phyloP scores from a whole-genome alignment of 768 basidiomycete species.

The Leccinum boreale region DNA sequence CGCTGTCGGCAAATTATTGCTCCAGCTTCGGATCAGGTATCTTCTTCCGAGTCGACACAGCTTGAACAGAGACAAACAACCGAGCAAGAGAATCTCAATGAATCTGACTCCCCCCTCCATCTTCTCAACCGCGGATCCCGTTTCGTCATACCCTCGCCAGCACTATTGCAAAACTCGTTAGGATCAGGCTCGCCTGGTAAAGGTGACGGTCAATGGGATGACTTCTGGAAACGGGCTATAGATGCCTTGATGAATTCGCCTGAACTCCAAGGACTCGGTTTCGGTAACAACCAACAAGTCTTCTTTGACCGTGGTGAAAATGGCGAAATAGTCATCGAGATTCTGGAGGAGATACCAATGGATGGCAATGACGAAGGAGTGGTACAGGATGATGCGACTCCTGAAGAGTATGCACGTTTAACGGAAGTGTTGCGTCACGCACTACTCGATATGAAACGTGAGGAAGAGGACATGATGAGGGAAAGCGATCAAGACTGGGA shows the following conservation, averaged over 20 bases:
- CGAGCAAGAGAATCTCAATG: conserved; percentile 38
- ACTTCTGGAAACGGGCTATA: conserved; percentile 27
- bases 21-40: conserved; percentile 9
- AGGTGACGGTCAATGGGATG: conserved; percentile 17
- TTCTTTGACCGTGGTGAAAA: conserved; percentile 42
- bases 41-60: conserved; percentile 28
- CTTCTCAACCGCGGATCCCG: conserved; percentile 46
- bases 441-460: conserved; percentile 47
- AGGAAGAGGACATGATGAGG: conserved; percentile 20
- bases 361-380: conserved; percentile 26
- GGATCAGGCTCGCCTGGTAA: conserved; percentile 16
- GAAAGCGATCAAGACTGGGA: conserved; percentile 22
- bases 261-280: conserved; percentile 25
- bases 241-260: conserved; percentile 30
- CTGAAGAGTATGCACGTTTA: conserved; percentile 42
- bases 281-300: conserved; percentile 33
- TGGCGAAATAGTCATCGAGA: conserved; percentile 41
- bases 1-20: conserved; percentile 75
- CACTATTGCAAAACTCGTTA: conserved; percentile 16
- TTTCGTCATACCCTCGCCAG: conserved; percentile 39
- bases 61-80: conserved; percentile 28
- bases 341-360: conserved; percentile 43
- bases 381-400: conserved; percentile 29
- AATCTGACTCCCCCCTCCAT: conserved; percentile 56
- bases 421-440: conserved; percentile 51